Conservation (phyloP, 1,139 yeast species). For the Sugiyamaella japonica region DNA sequence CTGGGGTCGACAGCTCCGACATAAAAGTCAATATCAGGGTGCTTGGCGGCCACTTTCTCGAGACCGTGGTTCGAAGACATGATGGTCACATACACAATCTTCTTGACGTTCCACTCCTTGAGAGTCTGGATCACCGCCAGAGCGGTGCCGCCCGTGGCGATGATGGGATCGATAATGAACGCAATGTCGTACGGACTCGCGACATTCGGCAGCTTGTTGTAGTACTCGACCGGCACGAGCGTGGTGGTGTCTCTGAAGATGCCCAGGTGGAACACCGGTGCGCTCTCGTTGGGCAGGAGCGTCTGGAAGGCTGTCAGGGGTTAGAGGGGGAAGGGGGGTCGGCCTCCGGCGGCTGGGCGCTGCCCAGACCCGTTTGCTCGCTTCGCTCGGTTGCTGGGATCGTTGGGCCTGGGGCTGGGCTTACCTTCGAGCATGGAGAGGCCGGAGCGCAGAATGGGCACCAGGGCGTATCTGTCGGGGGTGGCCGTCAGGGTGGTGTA, state of each 20-base stretch:
- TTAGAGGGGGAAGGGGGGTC: neutral
- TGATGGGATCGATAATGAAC: conserved; percentile 40
- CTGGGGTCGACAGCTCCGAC: conserved; percentile 38
- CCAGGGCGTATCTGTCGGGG: conserved; percentile 34
- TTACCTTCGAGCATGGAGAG: conserved; percentile 36
- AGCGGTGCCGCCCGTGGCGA: conserved; percentile 44
- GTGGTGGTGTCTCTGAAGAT: conserved; percentile 39
- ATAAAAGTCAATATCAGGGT: conserved; percentile 36
- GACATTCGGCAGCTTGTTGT: conserved; percentile 39
- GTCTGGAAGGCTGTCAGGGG: conserved; percentile 29
- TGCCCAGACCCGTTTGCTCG: neutral
- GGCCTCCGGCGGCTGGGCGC: conserved; percentile 2
- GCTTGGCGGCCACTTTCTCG: conserved; percentile 26
- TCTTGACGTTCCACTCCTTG: conserved; percentile 40
- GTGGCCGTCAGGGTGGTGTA: conserved; percentile 21
- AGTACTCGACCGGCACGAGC: conserved; percentile 41
- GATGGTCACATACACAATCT: conserved; percentile 36
- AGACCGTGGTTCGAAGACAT: conserved; percentile 36
- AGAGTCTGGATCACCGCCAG: conserved; percentile 39
- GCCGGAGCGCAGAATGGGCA: conserved; percentile 41
- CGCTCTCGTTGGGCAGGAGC: conserved; percentile 36
- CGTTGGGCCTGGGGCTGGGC: neutral
- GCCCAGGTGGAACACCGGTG: conserved; percentile 40
- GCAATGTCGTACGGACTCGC: conserved; percentile 32
- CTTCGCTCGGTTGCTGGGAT: neutral